Evolutionary conservation across 192 early-diverging fungal species (phyloP).

Genomic region (Radiomyces spectabilis): DNA sequence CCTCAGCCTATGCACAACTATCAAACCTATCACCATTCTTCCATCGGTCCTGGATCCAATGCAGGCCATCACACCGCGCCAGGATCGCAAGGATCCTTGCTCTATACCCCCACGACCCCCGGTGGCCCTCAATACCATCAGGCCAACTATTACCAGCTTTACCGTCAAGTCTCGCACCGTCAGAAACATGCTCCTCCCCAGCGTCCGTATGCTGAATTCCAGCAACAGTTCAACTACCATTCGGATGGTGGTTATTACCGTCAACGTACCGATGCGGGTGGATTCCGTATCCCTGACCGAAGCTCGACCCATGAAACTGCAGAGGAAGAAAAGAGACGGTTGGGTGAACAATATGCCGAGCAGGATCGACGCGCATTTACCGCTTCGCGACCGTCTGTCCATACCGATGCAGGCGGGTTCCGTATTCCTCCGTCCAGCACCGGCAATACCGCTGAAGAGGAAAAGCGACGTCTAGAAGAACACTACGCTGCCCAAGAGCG

Average conservation of each 20-base stretch:
- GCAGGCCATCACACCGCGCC: neutral
- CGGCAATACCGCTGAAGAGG: neutral
- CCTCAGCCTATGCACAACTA: conserved; percentile 5
- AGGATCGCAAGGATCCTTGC: neutral
- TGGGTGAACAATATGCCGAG: conserved; percentile 12
- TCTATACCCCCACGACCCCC: neutral
- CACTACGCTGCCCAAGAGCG: no score
- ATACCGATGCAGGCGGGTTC: neutral
- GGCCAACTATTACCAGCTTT: conserved; percentile 25
- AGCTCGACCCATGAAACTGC: neutral
- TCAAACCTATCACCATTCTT: neutral
- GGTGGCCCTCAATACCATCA: neutral
- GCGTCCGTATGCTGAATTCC: conserved; percentile 26
- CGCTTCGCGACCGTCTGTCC: neutral
- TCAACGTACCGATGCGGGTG: conserved; percentile 16
- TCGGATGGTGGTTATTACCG: neutral
- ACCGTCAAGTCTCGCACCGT: conserved; percentile 15
- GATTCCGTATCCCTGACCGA: conserved; percentile 15
- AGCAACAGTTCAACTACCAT: conserved; percentile 20
- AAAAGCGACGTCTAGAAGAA: neutral
- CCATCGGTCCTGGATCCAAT: neutral
- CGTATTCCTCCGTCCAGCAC: neutral
- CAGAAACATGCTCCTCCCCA: conserved; percentile 1
- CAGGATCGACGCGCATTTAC: conserved; percentile 4
- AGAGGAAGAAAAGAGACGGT: conserved; percentile 20